Evolutionary conservation across 805 yeast genomes (phyloP), one percentile per base, ranked within the genome.

Genomic region (Kodamaea restingae): DNA sequence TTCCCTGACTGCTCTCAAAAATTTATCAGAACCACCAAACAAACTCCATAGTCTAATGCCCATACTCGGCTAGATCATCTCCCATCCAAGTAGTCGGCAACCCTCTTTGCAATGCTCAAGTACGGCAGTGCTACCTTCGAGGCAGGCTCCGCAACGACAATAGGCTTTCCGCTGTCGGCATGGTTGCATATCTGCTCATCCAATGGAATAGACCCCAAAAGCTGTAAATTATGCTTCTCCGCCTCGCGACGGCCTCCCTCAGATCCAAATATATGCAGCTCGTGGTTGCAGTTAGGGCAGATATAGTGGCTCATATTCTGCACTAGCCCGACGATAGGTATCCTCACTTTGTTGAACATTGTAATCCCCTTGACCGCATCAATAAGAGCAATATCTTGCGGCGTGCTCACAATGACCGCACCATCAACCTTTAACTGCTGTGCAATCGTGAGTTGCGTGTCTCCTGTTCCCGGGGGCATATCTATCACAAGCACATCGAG

Each of bases 381-480:
- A 4, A 81, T 70, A 18, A 86, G 58, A 0, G 95, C 95, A 29
- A 87, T 75, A 47, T 87, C 95, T 56, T 87, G 95, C 0, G 95
- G 91, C 0, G 95, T 87, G 0, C 88, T 78, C 1, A 87, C 95
- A 27, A 87, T 76, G 1, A 87, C 73, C 0, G 95, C 87, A 0
- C 95, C 95, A 49, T 80, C 84, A 0, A 87, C 76, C 33, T 73
- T 71, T n/a, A 84, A 56, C 50, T 80, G 83, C 58, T 87, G 95
- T 18, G 88, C 80, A n/a, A 87, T 68, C 0, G 95, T 83, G 39
- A 87, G 67, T 52, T 87, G 95, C 0, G 85, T 81, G 55, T 87
- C 95, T 14, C 95, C 95, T 0, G 95, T 87, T 2, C 95, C 95
- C 0, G 95, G 95, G 0, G 95, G 95, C 84, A 87, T 75, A 50